phyloP scores from a whole-genome alignment of 257 asterid genomes.

The Solanum acaule region DNA sequence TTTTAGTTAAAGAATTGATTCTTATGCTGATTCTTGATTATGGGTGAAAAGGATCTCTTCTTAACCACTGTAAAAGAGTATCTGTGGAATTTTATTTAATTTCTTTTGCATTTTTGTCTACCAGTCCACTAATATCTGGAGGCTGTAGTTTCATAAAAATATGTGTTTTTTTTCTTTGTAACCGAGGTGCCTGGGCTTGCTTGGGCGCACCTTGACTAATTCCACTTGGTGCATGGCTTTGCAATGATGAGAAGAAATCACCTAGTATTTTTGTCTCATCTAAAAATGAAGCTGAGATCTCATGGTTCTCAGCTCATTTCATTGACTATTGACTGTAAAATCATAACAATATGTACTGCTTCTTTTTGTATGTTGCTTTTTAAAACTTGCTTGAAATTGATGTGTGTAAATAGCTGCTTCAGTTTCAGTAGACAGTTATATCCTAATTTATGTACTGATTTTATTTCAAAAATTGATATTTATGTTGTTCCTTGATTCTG shows the following conservation, averaged over 20 bases:
- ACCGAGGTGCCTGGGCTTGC: too few species aligned
- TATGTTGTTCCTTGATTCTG: neutral
- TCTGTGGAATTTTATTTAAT: neutral
- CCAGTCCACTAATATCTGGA: neutral
- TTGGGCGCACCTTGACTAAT: too few species aligned
- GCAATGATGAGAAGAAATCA: too few species aligned
- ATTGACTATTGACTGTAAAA: too few species aligned
- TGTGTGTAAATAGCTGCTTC: too few species aligned
- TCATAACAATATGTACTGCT: too few species aligned
- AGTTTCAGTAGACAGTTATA: neutral
- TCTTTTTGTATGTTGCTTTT: too few species aligned
- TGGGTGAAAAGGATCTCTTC: neutral
- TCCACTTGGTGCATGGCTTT: too few species aligned
- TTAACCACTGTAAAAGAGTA: neutral
- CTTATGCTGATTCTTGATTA: neutral
- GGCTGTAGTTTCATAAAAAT: neutral
- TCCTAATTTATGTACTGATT: neutral
- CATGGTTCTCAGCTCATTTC: too few species aligned
- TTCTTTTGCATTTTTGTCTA: neutral
- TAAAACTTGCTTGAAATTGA: too few species aligned
- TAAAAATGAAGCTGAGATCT: too few species aligned
- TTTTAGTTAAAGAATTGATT: neutral
- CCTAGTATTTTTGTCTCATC: too few species aligned
- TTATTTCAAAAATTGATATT: neutral
- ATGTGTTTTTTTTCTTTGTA: neutral